Base-by-base conservation (phyloP, 441 rosid species). In the Bocquillonia castaneifolia region DNA sequence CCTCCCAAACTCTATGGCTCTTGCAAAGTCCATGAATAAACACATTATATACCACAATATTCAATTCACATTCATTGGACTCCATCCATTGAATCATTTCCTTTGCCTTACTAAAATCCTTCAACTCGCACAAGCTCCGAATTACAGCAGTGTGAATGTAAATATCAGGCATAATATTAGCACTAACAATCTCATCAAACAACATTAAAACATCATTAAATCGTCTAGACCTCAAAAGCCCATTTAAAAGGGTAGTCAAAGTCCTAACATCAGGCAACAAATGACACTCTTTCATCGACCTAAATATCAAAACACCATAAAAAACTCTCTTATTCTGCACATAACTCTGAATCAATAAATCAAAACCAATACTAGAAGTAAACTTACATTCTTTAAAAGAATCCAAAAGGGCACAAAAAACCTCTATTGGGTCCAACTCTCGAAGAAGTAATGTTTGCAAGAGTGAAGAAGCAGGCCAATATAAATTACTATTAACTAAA, bases 381-480 rank as follows among this genome's bases (percentile, higher is more conserved):
- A 89, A 84, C 69, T 75, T 71, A 73, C 78, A 83, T 63, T 72
- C 72, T 72, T 34, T 64, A 60, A 82, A 78, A 63, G 85, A 82
- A 59, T 77, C 71, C 69, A 73, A 74, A 29, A 93, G 81, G 59
- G 68, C 63, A 31, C 73, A 58, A 73, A 93, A 89, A 66, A 77
- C 87, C 69, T 82, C 82, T 67, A 78, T 74, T 61, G 98, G 86
- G 63, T 72, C 80, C 72, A 81, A 70, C 64, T 78, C 77, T 54
- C 91, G 97, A 67, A 86, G 78, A 13, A 93, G 66, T 77, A 89
- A 78, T 48, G 96, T 91, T 59, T 91, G 93, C 66, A 91, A 62
- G 10, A 91, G 82, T 37, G 99, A 93, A 17, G 93, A 86, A 3
- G 99, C 99, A 32, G 99, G 96, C 96, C 99, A 93, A 47, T 75